phyloP scores from a whole-genome alignment of 2,329 filamentous ascomycete genomes.

The Metarhizium guizhouense region DNA sequence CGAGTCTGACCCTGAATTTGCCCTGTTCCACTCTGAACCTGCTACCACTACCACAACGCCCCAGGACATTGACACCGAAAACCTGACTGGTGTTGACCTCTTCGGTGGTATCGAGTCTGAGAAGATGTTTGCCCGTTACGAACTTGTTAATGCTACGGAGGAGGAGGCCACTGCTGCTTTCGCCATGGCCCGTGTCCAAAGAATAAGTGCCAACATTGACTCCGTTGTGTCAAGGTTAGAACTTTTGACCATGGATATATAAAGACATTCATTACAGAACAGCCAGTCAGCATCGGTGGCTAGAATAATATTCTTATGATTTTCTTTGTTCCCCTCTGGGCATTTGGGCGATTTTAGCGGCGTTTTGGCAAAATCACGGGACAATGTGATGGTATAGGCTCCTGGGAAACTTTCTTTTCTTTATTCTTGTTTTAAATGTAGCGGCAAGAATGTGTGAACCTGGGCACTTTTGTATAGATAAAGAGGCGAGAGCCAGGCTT shows the following conservation, averaged over 20 bases:
- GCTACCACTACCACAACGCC: slow-evolving; percentile 16
- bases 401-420: not conserved
- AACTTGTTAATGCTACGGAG: slow-evolving; percentile 52
- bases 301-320: not conserved
- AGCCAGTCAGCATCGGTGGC: not conserved
- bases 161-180: slow-evolving; percentile 35
- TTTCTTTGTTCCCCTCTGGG: slow-evolving; percentile 4
- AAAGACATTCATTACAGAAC: slow-evolving; percentile 2
- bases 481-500: slow-evolving; percentile 5
- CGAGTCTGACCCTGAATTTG: slow-evolving; percentile 53
- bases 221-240: slow-evolving; percentile 28
- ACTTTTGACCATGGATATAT: slow-evolving; percentile 26
- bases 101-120: slow-evolving; percentile 50
- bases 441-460: slow-evolving; percentile 1
- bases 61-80: slow-evolving; percentile 33
- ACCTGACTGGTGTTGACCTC: slow-evolving; percentile 29
- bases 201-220: slow-evolving; percentile 32
- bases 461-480: slow-evolving; percentile 7
- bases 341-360: not conserved
- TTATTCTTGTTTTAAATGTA: not conserved
- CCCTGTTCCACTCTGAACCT: slow-evolving; percentile 45
- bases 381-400: not conserved
- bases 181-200: slow-evolving; percentile 41
- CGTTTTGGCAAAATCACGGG: slow-evolving; percentile 5
- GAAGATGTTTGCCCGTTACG: slow-evolving; percentile 54